phyloP scores from a whole-genome alignment of 2,329 filamentous ascomycete species.

The Colletotrichum viniferum region DNA sequence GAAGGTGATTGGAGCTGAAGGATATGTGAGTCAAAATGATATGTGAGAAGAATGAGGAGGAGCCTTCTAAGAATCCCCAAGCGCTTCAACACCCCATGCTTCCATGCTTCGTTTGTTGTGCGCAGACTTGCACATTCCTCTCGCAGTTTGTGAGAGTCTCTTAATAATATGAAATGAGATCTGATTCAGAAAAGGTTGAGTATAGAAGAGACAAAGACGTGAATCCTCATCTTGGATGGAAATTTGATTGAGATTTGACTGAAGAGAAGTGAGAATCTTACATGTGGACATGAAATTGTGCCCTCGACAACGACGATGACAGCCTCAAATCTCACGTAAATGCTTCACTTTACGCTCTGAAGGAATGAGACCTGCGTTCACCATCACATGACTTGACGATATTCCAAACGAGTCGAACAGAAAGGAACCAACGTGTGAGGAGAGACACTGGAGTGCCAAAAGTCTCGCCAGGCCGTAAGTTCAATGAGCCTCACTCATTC shows the following conservation, averaged over 20 bases:
- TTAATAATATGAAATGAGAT: background rate
- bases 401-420: background rate
- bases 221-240: background rate
- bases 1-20: background rate
- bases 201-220: background rate
- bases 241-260: background rate
- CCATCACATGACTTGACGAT: rapidly evolving
- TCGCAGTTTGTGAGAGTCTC: background rate
- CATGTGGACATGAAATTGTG: background rate
- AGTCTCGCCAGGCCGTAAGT: background rate
- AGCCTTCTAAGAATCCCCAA: background rate
- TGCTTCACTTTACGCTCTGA: background rate
- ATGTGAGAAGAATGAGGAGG: background rate
- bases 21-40: background rate
- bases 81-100: background rate
- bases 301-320: background rate
- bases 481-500: background rate
- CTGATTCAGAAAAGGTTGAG: background rate
- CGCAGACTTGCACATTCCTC: background rate
- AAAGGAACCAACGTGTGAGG: background rate
- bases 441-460: background rate
- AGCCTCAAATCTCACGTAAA: rapidly evolving
- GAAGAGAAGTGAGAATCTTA: background rate
- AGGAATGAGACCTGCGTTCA: no score
- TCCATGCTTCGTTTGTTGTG: background rate